Evolutionary conservation across 169 alveolate species (phyloP), one percentile per base, ranked within the genome.

Genomic region (Plasmodium blacklocki): DNA sequence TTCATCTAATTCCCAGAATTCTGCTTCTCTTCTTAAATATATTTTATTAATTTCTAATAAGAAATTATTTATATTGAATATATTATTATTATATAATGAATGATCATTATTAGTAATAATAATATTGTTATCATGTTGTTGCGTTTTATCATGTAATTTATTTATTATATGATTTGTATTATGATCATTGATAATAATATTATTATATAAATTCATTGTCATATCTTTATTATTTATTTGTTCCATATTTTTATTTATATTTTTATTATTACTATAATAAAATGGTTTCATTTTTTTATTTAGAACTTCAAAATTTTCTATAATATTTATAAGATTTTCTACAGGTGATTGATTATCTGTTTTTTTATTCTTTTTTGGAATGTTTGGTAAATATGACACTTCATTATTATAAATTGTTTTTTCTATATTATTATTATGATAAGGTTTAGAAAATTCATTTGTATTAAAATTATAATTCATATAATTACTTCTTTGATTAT

Each of bases 1-100:
- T 14, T 76, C 88, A 43, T 76, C 78, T 9, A 76, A 32, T 26
- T 76, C 88, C 88, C 88, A 76, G 58, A 76, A 76, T 54, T 76
- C 88, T n/a, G 71, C 76, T 50, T 76, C 76, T 76, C 88, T 76
- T 39, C 88, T 68, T 26, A 76, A 68, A 58, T 76, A 76, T 2
- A 76, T 76, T 29, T 76, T 63, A 58, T 76, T 76, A 32, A 76
- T 76, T 64, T 76, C 88, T 29, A 76, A 29, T 12, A 76, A 56
- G 59, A 63, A 76, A 58, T 62, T 76, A 47, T 64, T 62, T 45
- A 76, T 43, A 19, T 76, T 74, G n/a, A 50, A 32, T 5, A 74
- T 19, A 32, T 52, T 26, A 12, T 15, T 29, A n/a, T 43, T 43
- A n/a, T n/a, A n/a, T n/a, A n/a, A n/a, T n/a, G n/a, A n/a, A n/a